These are phyloP conservation scores for Ascosphaera aggregata DNA, from an alignment of 2,329 filamentous ascomycete genomes.

Conservation along the genomic window DNA sequence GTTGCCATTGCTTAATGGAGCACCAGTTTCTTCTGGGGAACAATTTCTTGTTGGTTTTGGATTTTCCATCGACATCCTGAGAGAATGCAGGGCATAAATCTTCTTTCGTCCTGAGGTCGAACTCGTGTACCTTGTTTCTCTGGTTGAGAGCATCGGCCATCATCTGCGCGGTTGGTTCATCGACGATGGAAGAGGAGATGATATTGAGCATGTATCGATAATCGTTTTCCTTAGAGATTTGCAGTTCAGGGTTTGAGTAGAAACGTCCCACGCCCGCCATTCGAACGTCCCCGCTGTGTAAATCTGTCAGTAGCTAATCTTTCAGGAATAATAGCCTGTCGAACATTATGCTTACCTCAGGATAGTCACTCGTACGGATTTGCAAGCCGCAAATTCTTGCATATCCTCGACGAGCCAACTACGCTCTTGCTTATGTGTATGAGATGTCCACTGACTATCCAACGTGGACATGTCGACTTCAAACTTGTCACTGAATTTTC, in stretches of 20 bases:
- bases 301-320: constrained; percentile 6
- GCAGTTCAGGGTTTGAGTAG: constrained; percentile 69
- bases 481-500: constrained; percentile 62
- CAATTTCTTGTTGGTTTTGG: constrained; percentile 73
- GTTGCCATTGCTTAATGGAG: too few species aligned
- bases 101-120: constrained; percentile 59
- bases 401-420: constrained; percentile 72
- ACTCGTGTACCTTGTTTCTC: constrained; percentile 52
- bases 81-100: constrained; percentile 88
- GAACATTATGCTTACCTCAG: constrained; percentile 31
- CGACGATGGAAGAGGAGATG: constrained; percentile 83
- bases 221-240: constrained; percentile 68
- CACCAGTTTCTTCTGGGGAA: constrained; percentile 91
- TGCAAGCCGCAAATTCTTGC: constrained; percentile 80
- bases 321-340: constrained; percentile 4
- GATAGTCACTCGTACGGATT: constrained; percentile 77
- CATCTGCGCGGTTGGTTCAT: constrained; percentile 67
- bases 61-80: constrained; percentile 70
- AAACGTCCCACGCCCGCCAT: constrained; percentile 84
- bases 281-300: constrained; percentile 63
- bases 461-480: constrained; percentile 81
- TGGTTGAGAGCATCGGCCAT: constrained; percentile 85
- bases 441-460: constrained; percentile 94
- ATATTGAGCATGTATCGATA: constrained; percentile 95
- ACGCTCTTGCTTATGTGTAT: constrained; percentile 77